Base-by-base conservation (phyloP, 192 early-diverging fungal genomes). In the Coemansia brasiliensis region DNA sequence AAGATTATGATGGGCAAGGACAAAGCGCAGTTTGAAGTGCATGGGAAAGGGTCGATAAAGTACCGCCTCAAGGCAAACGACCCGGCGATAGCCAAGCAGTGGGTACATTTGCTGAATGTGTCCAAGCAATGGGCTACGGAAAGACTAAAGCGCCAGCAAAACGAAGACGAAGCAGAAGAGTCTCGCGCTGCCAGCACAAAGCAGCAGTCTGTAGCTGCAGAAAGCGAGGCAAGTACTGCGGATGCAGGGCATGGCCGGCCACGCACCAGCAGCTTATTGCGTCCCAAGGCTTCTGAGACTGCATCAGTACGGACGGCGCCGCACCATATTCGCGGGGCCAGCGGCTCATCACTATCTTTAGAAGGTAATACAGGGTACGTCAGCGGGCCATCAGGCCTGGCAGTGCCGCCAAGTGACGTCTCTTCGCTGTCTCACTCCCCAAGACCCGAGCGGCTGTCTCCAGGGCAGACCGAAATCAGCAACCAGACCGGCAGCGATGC, bases 51-150 rank as follows among this genome's bases (percentile, higher is more conserved):
- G 8, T 86, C 84, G 9, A 82, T 88, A 41, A 81, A 83, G 42
- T 94, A 89, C 56, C 83, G 83, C 24, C 65, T 94, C 48, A 83
- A 86, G 53, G 88, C 90, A 9, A 65, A 72, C 4, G 77, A 84
- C 39, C 81, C 84, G 5, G 85, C 81, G 15, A 84, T 90, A 43
- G 90, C 92, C 57, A 89, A 89, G 65, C 86, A 86, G 59, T 94
- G 92, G 90, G 88, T 92, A 9, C 81, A 86, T 55, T 80, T 88
- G 25, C 75, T 94, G 16, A 87, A 86, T 25, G 89, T 91, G 52
- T 88, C 89, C 32, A 90, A 88, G 73, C 80, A 84, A 59, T 91
- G 85, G 85, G 80, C 82, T 13, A 60, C 82, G 21, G 84, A 72
- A 52, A 62, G 61, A 50, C 55, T 51, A 40, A 62, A 62, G 50